Evolutionary conservation across 805 yeast genomes (phyloP).

Genomic region (Zygotorulaspora chibaensis): DNA sequence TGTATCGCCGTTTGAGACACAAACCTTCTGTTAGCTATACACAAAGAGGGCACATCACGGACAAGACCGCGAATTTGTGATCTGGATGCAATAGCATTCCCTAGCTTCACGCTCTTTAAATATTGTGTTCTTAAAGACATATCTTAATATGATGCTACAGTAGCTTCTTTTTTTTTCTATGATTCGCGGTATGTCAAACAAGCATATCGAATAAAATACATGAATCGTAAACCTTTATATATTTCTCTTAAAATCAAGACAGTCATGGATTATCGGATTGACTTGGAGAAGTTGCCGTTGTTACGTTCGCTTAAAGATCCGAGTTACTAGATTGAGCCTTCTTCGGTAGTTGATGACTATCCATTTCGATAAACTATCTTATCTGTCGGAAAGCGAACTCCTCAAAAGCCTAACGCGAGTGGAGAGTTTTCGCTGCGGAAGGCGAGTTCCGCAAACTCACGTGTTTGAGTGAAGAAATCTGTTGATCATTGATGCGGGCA

Average conservation of each 20-base stretch:
- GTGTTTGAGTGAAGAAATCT: constrained; percentile 12
- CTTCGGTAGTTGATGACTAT: not conserved
- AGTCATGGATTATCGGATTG: no score
- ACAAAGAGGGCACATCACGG: not conserved
- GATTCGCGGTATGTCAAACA: no score
- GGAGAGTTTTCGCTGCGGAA: constrained; percentile 4
- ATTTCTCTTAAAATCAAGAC: not conserved
- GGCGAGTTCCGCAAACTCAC: constrained; percentile 7
- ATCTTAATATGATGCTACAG: not conserved
- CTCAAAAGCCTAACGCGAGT: not conserved
- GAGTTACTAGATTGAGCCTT: no score
- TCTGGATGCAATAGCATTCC: not conserved
- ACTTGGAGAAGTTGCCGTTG: no score
- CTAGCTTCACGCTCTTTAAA: not conserved
- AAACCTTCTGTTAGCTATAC: constrained; percentile 3
- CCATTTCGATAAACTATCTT: not conserved
- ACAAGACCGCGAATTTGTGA: not conserved
- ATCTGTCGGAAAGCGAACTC: constrained; percentile 1
- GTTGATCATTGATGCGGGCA: constrained; percentile 9
- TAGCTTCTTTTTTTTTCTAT: no score
- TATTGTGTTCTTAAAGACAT: not conserved
- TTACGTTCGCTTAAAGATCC: no score
- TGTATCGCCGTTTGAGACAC: constrained; percentile 18
- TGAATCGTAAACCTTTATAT: not conserved
- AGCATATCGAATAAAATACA: not conserved